Evolutionary conservation across 2,329 filamentous ascomycete species (phyloP), one percentile per base, ranked within the genome.

Genomic region (Pyrenophora teres): DNA sequence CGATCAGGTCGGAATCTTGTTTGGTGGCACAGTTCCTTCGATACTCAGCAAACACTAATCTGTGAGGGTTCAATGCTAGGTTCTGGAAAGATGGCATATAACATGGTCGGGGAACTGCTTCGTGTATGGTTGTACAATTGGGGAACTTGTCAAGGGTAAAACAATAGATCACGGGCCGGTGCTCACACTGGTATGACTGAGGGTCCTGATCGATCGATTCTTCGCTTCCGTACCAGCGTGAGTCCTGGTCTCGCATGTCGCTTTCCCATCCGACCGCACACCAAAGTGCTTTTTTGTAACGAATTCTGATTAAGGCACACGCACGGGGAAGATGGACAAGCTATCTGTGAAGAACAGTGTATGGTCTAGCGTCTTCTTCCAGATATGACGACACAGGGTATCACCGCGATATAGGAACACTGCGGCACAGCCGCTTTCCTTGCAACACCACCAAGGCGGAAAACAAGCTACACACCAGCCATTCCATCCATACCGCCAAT

Each of bases 401-500:
- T 45, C 42, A 45, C 19, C 32, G 41, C 32, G 16, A 37, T 37
- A 32, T 37, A 44, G 21, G 23, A 9, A 25, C 23, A 25, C 23
- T 8, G 23, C 23, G 23, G 23, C 23, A 25, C 23, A 25, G 23
- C 23, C 23, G 23, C 23, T 25, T 25, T 25, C 6, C 9, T 3
- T 30, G 9, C 27, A 30, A 30, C 25, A 4, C 25, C 6, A 21
- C 23, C 13, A 9, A 4, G 37, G 25, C 19, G 19, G 8, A 19
- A 38, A 8, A 45, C 9, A n/a, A 31, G 19, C 37, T 27, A 52
- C 18, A 23, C 33, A 23, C 36, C 21, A 23, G 46, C 23, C 50
- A 70, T 63, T 9, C 81, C 80, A 44, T 81, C 77, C 73, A 85
- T 76, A 2, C 80, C 81, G 13, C 84, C 85, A 47, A 88, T 83